Evolutionary conservation across 352 stramenopile genomes (phyloP).

Genomic region (Stramenopiles sp.): DNA sequence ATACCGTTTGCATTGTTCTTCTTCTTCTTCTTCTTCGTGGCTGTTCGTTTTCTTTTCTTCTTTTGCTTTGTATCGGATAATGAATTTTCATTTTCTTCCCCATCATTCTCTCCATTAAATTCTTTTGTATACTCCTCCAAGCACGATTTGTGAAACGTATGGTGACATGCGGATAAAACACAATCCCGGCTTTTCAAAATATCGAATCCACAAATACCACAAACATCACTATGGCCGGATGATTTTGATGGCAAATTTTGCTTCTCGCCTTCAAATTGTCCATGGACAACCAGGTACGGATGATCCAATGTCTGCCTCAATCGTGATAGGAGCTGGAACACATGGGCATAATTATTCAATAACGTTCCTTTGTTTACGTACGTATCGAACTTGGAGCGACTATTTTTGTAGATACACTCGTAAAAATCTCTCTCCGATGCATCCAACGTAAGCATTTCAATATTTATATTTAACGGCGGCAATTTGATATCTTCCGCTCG

Average conservation of each 20-base stretch:
- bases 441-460: conserved; percentile 53
- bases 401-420: conserved; percentile 84
- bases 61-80: not conserved
- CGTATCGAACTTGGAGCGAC: conserved; percentile 88
- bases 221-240: conserved; percentile 15
- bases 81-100: not conserved
- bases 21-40: not conserved
- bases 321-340: conserved; percentile 77
- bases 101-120: not conserved
- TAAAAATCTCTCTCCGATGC: conserved; percentile 95
- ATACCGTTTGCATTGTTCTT: not conserved
- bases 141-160: conserved; percentile 20
- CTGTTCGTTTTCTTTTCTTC: not conserved
- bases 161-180: conserved; percentile 17
- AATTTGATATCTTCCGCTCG: conserved; percentile 77
- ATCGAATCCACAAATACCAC: conserved; percentile 19
- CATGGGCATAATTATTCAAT: conserved; percentile 98
- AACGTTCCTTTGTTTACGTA: conserved; percentile 89
- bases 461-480: conserved; percentile 43
- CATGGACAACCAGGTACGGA: conserved; percentile 81
- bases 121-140: conserved; percentile 15
- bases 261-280: not conserved
- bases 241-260: conserved; percentile 4
- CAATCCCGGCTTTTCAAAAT: conserved; percentile 18
- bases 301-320: conserved; percentile 94